These are phyloP conservation scores for Amaranthus hypochondriacus DNA, from an alignment of 148 eudicot species.

Conservation along the genomic window DNA sequence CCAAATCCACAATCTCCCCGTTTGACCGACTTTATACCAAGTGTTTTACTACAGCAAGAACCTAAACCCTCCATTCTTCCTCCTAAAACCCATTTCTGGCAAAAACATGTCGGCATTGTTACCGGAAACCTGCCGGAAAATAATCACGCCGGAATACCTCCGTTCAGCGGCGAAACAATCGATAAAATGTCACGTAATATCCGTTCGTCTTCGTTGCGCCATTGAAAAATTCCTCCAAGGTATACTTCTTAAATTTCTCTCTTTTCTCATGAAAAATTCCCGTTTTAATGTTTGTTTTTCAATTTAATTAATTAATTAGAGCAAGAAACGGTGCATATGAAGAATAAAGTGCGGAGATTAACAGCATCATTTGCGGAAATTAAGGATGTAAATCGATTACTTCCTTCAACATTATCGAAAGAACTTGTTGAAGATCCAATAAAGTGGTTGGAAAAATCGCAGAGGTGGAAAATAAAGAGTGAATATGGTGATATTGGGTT, in stretches of 20 bases:
- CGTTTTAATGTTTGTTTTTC: not conserved
- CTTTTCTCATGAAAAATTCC: not conserved
- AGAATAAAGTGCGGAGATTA: constrained; percentile 67
- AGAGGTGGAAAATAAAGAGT: constrained; percentile 77
- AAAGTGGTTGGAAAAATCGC: constrained; percentile 42
- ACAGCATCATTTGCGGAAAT: constrained; percentile 53
- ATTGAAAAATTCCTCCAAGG: constrained; percentile 53
- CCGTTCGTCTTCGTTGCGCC: constrained; percentile 73
- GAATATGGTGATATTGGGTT: constrained; percentile 69
- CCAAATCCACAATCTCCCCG: not conserved
- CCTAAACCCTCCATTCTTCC: not conserved
- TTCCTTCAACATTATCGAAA: constrained; percentile 50
- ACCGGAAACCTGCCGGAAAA: constrained; percentile 35
- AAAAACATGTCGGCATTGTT: constrained; percentile 47
- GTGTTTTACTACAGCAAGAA: not conserved
- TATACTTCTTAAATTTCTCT: constrained; percentile 1
- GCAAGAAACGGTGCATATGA: constrained; percentile 68
- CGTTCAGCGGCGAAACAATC: constrained; percentile 72
- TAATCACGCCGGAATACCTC: constrained; percentile 54
- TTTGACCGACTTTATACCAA: not conserved
- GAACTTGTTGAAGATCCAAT: constrained; percentile 79
- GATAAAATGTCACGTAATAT: constrained; percentile 52
- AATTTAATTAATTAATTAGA: constrained; percentile 27
- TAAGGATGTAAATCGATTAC: constrained; percentile 58
- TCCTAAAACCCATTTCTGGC: constrained; percentile 21